Evolutionary conservation across 2,329 filamentous ascomycete genomes (phyloP), one percentile per base, ranked within the genome.

Genomic region (Diaporthe nobilis): DNA sequence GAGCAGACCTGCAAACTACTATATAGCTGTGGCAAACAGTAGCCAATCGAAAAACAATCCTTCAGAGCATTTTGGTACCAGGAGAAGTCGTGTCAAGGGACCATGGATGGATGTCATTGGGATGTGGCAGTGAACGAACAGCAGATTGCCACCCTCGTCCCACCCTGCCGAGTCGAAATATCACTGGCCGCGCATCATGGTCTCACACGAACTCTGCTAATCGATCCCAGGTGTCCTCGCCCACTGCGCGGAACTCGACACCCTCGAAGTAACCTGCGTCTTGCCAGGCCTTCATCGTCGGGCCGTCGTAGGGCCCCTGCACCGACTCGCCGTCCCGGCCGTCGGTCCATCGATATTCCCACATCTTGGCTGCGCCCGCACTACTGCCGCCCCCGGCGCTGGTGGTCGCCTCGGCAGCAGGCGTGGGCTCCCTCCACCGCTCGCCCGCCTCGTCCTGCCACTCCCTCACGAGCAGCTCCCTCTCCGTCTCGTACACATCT

Each of bases 311-410:
- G 0, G 97, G 96, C 0, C 97, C 97, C 83, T 99, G 95, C 75
- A 90, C 90, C 65, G 91, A 90, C 15, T 91, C 94, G 39, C 91
- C 94, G 81, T 98, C 96, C 55, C 95, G 90, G 25, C 94, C 95
- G 82, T 98, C 95, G 53, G 92, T 93, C 97, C 97, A 99, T 75
- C 95, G 90, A 83, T 95, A 99, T 84, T 98, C 94, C 96, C 96
- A 99, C 88, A 91, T 90, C 76, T 80, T 85, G 34, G 12, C 71
- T 15, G 47, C 3, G 67, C 61, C 77, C 25, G 71, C 80, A 44
- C 25, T 39, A 3, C 13, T 34, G 20, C 74, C 79, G 72, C 9
- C 63, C 2, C 31, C 49, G n/a, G 34, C 20, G 3, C 61, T 47
- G 34, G 72, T 80, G 47, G 81, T 80, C 25, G 81, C 82, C 34